A percentile compares a stretch with the other conserved stretches of the same genome.
These are phyloP conservation scores for Pythium aphanidermatum DNA, from an alignment of 352 stramenopile genomes.

Conservation along the genomic window DNA sequence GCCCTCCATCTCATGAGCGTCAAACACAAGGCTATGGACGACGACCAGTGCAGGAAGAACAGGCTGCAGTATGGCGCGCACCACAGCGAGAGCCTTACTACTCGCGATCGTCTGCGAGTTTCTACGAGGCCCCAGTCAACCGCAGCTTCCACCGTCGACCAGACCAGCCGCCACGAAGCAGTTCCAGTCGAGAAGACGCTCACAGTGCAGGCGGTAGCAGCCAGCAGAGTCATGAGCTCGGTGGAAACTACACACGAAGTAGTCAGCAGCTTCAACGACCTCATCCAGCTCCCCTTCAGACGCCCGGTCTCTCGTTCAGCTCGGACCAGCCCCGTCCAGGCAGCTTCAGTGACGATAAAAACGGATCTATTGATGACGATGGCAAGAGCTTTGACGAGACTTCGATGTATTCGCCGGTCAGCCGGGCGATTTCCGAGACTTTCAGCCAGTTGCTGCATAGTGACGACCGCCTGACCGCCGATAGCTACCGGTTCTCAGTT, in stretches of 20 bases:
- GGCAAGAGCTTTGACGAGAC: constrained; percentile 22
- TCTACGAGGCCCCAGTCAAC: no score
- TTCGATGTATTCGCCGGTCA: constrained; percentile 15
- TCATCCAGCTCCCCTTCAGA: constrained; percentile 8
- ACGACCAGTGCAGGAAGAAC: no score
- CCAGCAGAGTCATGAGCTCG: constrained; percentile 3
- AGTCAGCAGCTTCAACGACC: constrained; percentile 13
- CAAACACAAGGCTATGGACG: no score
- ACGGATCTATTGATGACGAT: constrained; percentile 35
- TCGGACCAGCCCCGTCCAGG: constrained; percentile 15
- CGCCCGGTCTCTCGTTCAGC: constrained; percentile 12
- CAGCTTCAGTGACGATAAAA: constrained; percentile 19
- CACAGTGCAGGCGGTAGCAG: no score
- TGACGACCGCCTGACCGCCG: constrained; percentile 26
- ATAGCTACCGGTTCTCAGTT: constrained; percentile 32
- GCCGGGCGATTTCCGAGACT: constrained; percentile 12
- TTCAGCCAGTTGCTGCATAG: constrained; percentile 23
- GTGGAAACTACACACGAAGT: constrained; percentile 2
- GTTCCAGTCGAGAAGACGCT: no score
- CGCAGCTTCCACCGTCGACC: no score
- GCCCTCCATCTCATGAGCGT: no score
- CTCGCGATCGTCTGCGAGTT: no score
- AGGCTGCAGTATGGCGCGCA: no score
- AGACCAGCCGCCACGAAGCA: no score
- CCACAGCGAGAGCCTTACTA: no score